These are phyloP conservation scores for Globisporangium apiculatum DNA, from an alignment of 352 stramenopile genomes.

Conservation along the genomic window DNA sequence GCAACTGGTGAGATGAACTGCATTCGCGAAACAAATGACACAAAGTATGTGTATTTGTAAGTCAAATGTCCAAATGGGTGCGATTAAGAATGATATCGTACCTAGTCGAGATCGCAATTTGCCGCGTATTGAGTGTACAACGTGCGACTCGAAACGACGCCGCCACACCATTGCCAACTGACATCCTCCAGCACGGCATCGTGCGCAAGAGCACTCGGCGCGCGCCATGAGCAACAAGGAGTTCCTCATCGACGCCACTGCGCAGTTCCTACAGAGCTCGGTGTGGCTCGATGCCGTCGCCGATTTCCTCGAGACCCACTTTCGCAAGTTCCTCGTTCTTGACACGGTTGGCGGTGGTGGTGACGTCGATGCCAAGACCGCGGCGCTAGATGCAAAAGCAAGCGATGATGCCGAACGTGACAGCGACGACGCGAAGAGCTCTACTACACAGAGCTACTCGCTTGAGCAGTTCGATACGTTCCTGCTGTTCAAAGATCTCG, in stretches of 20 bases:
- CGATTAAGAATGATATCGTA: too few relatives aligned
- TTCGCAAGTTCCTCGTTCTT: conserved; percentile 31
- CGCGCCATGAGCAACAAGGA: conserved; percentile 36
- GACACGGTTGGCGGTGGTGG: not conserved
- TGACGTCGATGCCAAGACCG: not conserved
- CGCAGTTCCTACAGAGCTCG: conserved; percentile 57
- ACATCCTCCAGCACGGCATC: too few relatives aligned
- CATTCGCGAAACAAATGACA: too few relatives aligned
- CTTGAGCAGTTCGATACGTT: conserved; percentile 65
- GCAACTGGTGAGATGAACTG: too few relatives aligned
- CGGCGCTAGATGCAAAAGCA: too few relatives aligned
- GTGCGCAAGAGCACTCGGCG: too few relatives aligned
- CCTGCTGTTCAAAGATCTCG: conserved; percentile 59
- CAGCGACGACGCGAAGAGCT: conserved; percentile 10
- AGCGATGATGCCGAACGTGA: not conserved
- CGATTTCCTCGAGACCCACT: conserved; percentile 54
- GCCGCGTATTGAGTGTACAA: too few relatives aligned
- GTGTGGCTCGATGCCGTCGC: conserved; percentile 42
- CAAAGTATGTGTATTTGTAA: too few relatives aligned
- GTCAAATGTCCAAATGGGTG: too few relatives aligned
- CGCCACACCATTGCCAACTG: too few relatives aligned
- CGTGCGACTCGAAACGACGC: too few relatives aligned
- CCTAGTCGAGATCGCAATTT: too few relatives aligned
- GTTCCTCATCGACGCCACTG: conserved; percentile 68
- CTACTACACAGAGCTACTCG: conserved; percentile 25